Percentiles rank a stretch among this genome's conserved stretches.
Evolutionary conservation across 371 early-diverging fungal genomes (phyloP).

Genomic region (Actinomortierella ambigua): DNA sequence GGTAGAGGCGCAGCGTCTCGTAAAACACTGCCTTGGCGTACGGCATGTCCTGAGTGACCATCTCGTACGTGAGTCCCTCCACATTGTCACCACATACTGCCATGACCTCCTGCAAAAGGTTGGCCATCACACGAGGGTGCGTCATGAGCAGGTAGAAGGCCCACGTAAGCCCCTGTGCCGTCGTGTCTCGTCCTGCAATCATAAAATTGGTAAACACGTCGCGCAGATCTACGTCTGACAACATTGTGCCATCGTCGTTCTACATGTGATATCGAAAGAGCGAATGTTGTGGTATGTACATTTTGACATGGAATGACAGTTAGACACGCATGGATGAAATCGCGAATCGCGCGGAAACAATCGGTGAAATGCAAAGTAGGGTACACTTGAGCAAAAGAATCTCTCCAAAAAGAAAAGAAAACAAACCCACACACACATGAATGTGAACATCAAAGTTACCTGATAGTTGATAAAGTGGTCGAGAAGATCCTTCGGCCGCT

Average conservation of each 20-base stretch:
- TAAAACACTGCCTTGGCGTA: slow-evolving; percentile 4
- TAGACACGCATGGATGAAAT: no score
- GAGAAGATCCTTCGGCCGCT: neutral
- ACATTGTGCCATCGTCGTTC: neutral
- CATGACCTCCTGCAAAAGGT: neutral
- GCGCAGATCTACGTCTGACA: slow-evolving; percentile 10
- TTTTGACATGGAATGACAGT: no score
- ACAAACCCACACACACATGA: no score
- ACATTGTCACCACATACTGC: neutral
- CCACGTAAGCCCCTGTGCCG: slow-evolving; percentile 1
- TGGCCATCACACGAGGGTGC: slow-evolving; percentile 5
- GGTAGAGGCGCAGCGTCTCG: slow-evolving; percentile 25
- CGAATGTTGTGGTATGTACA: no score
- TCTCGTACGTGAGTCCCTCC: slow-evolving; percentile 4
- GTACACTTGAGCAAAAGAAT: no score
- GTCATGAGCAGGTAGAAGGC: slow-evolving; percentile 2
- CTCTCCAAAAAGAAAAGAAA: no score
- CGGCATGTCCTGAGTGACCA: neutral
- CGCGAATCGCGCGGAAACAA: no score
- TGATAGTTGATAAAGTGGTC: slow-evolving; percentile 1
- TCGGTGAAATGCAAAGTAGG: no score
- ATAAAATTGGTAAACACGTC: slow-evolving; percentile 41
- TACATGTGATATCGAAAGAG: no score
- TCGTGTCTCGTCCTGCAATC: slow-evolving; percentile 11
- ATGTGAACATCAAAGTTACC: no score